These are phyloP conservation scores for Malus orientalis DNA, from an alignment of 306 rosid species.

Conservation along the genomic window DNA sequence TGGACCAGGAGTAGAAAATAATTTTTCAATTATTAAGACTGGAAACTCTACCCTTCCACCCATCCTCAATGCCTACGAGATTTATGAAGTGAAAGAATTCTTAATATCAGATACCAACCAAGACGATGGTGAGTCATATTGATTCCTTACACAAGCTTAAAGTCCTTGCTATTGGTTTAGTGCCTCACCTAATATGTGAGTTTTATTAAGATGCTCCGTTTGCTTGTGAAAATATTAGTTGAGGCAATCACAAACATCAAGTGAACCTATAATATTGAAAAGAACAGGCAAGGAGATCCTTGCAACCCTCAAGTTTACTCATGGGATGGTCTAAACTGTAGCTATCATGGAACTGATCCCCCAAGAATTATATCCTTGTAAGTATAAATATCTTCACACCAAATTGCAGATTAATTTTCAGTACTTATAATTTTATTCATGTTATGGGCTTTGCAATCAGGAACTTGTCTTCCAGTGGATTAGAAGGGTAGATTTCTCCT, in stretches of 20 bases:
- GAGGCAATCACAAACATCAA: constrained; percentile 44
- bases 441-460: constrained; percentile 1
- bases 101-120: constrained; percentile 2
- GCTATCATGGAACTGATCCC: not conserved
- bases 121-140: not conserved
- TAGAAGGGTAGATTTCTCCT: constrained; percentile 29
- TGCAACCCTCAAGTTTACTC: constrained; percentile 18
- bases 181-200: too few species aligned
- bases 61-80: constrained; percentile 41
- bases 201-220: too few species aligned
- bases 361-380: constrained; percentile 11
- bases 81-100: not conserved
- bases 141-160: not conserved
- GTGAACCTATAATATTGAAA: constrained; percentile 21
- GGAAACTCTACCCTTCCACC: constrained; percentile 36
- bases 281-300: constrained; percentile 44
- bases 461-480: constrained; percentile 37
- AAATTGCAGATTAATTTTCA: too few species aligned
- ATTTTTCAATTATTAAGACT: not conserved
- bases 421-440: not conserved
- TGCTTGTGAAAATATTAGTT: constrained; percentile 20
- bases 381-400: too few species aligned
- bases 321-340: constrained; percentile 37
- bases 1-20: too few species aligned
- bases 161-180: too few species aligned